phyloP scores from a whole-genome alignment of 129 eudicot genomes.

The Solidago caesia region DNA sequence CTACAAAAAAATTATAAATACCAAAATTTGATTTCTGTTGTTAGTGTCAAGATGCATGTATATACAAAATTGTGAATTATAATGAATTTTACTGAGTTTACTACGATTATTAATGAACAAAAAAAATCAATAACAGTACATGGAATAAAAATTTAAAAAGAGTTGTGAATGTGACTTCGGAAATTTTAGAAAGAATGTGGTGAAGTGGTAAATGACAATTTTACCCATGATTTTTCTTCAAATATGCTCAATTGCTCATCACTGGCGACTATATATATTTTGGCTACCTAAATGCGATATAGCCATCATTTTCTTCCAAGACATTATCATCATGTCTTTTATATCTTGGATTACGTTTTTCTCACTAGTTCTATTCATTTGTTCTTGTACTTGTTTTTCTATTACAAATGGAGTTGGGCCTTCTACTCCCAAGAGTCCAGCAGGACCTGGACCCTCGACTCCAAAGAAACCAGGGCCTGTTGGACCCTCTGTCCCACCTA shows the following conservation, averaged over 20 bases:
- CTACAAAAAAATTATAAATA: no score
- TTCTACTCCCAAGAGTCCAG: background rate
- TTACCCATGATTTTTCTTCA: background rate
- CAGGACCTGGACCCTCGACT: background rate
- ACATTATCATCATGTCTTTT: background rate
- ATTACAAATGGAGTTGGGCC: background rate
- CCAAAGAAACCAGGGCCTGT: background rate
- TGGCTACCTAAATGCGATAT: background rate
- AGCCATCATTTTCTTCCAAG: background rate
- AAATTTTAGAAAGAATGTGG: background rate
- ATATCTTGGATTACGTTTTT: background rate
- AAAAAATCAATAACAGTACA: no score
- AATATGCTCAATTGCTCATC: background rate
- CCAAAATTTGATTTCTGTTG: no score
- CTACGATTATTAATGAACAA: no score
- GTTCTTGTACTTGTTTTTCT: background rate
- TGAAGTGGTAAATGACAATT: background rate
- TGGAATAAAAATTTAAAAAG: background rate
- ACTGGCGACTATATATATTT: conserved; percentile 11
- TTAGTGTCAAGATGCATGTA: no score
- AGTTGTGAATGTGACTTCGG: background rate
- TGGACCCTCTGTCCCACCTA: background rate
- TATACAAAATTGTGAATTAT: no score
- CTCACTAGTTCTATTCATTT: background rate
- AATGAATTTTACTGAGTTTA: no score